A percentile compares a stretch with the other conserved stretches of the same genome.
Conservation (phyloP, 768 basidiomycete genomes). For the Tulasnella sp. region DNA sequence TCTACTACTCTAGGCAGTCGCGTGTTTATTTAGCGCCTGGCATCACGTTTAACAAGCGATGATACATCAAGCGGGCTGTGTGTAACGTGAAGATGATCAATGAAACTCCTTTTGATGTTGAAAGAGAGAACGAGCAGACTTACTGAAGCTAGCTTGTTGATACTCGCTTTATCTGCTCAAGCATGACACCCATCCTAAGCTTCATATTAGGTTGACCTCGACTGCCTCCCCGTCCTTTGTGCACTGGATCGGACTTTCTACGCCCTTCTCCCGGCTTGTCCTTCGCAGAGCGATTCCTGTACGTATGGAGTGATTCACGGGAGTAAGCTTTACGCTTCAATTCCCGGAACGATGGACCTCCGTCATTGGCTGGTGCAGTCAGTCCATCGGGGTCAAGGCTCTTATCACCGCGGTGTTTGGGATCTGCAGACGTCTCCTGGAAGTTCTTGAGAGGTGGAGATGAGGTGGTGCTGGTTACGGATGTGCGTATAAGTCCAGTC, state of each 20-base stretch:
- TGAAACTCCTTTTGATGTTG: too few relatives aligned
- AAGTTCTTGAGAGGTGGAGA: background rate
- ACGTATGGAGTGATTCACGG: slow-evolving; percentile 42
- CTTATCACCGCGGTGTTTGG: background rate
- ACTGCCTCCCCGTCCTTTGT: slow-evolving; percentile 24
- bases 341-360: slow-evolving; percentile 32
- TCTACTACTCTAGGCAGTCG: too few relatives aligned
- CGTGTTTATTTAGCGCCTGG: too few relatives aligned
- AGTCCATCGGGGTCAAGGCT: background rate
- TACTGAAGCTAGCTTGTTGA: background rate
- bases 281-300: slow-evolving; percentile 31
- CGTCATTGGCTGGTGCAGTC: background rate
- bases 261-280: background rate
- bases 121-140: background rate
- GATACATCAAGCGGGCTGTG: too few relatives aligned
- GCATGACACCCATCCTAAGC: slow-evolving; percentile 71
- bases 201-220: slow-evolving; percentile 65
- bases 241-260: slow-evolving; percentile 7
- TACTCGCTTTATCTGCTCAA: slow-evolving; percentile 62
- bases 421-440: background rate
- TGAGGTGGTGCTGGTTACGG: background rate
- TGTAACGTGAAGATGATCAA: background rate
- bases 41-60: too few relatives aligned
- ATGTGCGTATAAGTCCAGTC: background rate
- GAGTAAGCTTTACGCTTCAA: slow-evolving; percentile 54